Base-by-base conservation (phyloP, 306 rosid genomes). In the Vachellia pachyceras region DNA sequence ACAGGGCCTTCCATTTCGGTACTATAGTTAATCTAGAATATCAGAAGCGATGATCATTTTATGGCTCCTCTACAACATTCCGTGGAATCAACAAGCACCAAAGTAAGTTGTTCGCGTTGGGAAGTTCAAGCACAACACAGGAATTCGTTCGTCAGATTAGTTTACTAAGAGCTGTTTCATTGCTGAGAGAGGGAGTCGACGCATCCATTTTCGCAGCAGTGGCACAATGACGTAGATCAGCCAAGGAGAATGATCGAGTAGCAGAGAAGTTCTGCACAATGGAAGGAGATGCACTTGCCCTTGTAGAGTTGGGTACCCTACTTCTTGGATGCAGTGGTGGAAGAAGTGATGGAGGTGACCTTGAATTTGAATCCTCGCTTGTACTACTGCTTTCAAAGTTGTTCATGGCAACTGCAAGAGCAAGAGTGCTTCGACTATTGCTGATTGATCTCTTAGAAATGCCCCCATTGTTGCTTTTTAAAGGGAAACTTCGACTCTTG, bases 401-500 rank as follows among this genome's bases (percentile, higher is more conserved):
- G 88, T 83, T 85, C 86, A 91, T 80, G 52, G 92, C 91, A 54
- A 93, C 84, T n/a, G 96, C 99, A 72, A 93, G 76, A 68, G 97
- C 98, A 60, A 95, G 68, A 3, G 97, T 20, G 78, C 96, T 95
- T 75, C 85, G 82, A 81, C 96, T 88, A n/a, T 90, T 68, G 47
- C 89, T 79, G n/a, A 95, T 86, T 45, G 92, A 82, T 69, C 95
- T 92, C 84, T 95, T 95, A 5, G 93, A 73, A 80, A 95, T 91
- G 22, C 96, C 99, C 45, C 92, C 89, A 25, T 89, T 79, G 23
- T 64, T 82, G 70, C 92, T 83, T 79, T 86, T 89, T 7, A 88
- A 79, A 13, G 92, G 90, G 49, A 73, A 87, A 70, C 76, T 89
- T 77, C 87, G 46, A 73, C 82, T 91, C 90, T 88, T 90, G 14